phyloP scores from a whole-genome alignment of 495 filamentous ascomycete species.

The Lasiosphaeris hirsuta region DNA sequence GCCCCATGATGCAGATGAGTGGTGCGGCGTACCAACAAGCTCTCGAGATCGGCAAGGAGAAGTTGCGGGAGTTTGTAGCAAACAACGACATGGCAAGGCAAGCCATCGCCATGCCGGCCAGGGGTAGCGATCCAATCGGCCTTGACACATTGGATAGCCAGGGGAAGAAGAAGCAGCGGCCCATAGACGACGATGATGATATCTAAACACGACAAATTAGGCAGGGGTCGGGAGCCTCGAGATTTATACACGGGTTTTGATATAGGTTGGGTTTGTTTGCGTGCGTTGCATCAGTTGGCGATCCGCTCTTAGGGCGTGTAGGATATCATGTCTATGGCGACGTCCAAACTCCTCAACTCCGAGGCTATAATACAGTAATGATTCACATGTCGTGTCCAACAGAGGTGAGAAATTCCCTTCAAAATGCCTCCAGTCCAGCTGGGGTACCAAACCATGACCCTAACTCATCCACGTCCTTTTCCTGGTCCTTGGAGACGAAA shows the following conservation, averaged over 20 bases:
- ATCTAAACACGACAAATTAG: slow-evolving; percentile 27
- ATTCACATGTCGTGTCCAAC: not conserved
- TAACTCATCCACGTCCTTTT: slow-evolving; percentile 53
- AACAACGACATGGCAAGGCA: slow-evolving; percentile 73
- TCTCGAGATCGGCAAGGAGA: slow-evolving; percentile 82
- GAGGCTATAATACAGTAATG: slow-evolving; percentile 10
- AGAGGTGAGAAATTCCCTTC: slow-evolving; percentile 5
- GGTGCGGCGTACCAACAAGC: slow-evolving; percentile 86
- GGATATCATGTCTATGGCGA: slow-evolving; percentile 25
- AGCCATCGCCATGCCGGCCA: slow-evolving; percentile 67
- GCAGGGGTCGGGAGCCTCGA: not conserved
- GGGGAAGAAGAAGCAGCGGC: slow-evolving; percentile 50
- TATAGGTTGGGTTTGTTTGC: slow-evolving; percentile 9
- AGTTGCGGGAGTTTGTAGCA: slow-evolving; percentile 81
- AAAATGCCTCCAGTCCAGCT: slow-evolving; percentile 58
- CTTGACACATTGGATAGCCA: slow-evolving; percentile 59
- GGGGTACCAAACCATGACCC: slow-evolving; percentile 62
- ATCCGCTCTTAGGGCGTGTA: not conserved
- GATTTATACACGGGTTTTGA: not conserved
- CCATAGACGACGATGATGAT: slow-evolving; percentile 43
- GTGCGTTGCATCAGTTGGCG: slow-evolving; percentile 6
- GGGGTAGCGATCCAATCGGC: slow-evolving; percentile 46
- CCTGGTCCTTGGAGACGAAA: slow-evolving; percentile 43
- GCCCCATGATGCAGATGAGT: slow-evolving; percentile 90
- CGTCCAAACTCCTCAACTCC: slow-evolving; percentile 20